Conservation (phyloP, 805 yeast genomes). For the Candida yuanshanica region DNA sequence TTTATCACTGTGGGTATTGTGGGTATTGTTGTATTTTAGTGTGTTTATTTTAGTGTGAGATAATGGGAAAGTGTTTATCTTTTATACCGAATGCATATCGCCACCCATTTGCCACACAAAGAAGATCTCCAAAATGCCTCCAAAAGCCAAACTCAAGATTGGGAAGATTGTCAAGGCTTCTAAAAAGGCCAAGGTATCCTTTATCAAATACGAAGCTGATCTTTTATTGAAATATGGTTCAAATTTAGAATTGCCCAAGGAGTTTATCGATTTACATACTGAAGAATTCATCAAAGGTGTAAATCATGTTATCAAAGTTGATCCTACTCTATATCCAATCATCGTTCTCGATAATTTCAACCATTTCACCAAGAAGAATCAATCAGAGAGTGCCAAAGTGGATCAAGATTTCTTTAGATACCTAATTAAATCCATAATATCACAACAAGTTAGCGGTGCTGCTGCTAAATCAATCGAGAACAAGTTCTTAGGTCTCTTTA, state of each 20-base stretch:
- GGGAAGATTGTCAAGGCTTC: background rate
- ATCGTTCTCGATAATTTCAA: conserved; percentile 25
- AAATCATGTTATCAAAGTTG: conserved; percentile 27
- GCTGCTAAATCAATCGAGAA: conserved; percentile 66
- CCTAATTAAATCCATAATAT: conserved; percentile 45
- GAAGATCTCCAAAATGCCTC: no score
- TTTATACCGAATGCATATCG: background rate
- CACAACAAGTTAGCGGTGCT: conserved; percentile 74
- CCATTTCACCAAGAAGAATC: conserved; percentile 19
- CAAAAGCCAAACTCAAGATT: background rate
- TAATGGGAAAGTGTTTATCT: background rate
- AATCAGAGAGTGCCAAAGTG: conserved; percentile 7
- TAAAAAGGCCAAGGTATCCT: background rate
- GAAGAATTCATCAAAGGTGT: conserved; percentile 31
- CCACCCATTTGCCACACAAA: background rate
- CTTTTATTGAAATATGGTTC: background rate
- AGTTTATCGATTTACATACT: conserved; percentile 23
- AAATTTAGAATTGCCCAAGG: conserved; percentile 17
- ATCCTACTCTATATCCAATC: conserved; percentile 31
- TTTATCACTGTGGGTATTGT: background rate
- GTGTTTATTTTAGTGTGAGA: no score
- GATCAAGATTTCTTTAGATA: conserved; percentile 33
- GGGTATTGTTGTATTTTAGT: background rate
- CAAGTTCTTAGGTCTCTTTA: conserved; percentile 37
- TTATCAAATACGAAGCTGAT: background rate